These are phyloP conservation scores for Venturiaceae sp. DNA, from an alignment of 2,329 filamentous ascomycete genomes.

Conservation along the genomic window DNA sequence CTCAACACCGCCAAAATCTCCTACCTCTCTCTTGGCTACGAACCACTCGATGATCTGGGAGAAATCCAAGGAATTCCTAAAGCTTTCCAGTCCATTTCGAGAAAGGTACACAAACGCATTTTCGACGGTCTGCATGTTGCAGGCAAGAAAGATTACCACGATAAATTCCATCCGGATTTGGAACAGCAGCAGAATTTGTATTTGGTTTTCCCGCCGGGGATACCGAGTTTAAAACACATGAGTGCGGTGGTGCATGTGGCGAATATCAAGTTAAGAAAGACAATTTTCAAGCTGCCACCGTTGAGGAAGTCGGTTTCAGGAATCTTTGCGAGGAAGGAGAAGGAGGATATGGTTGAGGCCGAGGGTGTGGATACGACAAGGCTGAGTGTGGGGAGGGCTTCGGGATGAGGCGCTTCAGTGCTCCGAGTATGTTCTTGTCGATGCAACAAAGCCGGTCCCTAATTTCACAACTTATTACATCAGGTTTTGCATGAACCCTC, in stretches of 20 bases:
- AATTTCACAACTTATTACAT: too few relatives aligned
- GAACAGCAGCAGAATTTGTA: conserved; percentile 1
- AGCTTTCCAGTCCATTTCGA: conserved; percentile 18
- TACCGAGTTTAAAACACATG: not conserved
- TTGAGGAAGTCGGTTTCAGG: not conserved
- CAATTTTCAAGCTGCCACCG: not conserved
- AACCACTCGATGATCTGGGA: conserved; percentile 22
- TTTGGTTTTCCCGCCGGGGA: not conserved
- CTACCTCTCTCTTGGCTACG: conserved; percentile 30
- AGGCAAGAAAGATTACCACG: not conserved
- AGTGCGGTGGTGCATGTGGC: not conserved
- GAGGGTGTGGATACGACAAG: not conserved
- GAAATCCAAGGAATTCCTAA: conserved; percentile 23
- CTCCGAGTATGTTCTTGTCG: too few relatives aligned
- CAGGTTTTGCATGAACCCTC: too few relatives aligned
- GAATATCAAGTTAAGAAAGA: conserved; percentile 1
- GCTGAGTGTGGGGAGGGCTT: not conserved
- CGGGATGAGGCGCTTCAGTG: too few relatives aligned
- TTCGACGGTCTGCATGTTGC: conserved; percentile 14
- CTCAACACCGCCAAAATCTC: conserved; percentile 21
- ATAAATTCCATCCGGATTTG: not conserved
- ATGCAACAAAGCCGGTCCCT: too few relatives aligned
- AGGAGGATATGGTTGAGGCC: not conserved
- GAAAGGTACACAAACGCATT: conserved; percentile 20
- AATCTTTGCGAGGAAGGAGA: not conserved